phyloP scores from a whole-genome alignment of 2,329 filamentous ascomycete genomes.

The Xylariaceae sp. region DNA sequence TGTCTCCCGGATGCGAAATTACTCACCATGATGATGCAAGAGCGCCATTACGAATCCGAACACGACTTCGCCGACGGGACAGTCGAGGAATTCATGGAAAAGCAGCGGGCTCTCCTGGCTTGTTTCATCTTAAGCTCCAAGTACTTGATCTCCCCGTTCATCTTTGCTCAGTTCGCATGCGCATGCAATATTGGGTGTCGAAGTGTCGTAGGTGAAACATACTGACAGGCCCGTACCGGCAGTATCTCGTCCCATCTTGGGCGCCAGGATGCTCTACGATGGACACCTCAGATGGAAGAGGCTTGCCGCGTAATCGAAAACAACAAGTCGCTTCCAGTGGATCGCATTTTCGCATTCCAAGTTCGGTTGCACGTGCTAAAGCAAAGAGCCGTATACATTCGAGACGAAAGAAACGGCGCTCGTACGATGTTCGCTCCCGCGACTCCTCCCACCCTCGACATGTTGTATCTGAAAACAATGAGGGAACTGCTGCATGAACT shows the following conservation, averaged over 20 bases:
- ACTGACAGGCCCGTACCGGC: not conserved
- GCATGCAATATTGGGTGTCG: not conserved
- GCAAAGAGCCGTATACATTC: conserved; percentile 31
- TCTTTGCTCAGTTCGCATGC: not conserved
- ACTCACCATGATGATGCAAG: conserved; percentile 33
- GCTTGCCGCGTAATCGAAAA: conserved; percentile 30
- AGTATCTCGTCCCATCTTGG: conserved; percentile 35
- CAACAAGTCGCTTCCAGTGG: conserved; percentile 27
- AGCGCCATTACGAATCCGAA: conserved; percentile 24
- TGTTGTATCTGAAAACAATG: conserved; percentile 32
- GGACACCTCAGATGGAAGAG: conserved; percentile 39
- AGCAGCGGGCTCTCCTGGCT: conserved; percentile 31
- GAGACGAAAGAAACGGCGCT: conserved; percentile 26
- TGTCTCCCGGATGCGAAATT: conserved; percentile 28
- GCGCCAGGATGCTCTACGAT: conserved; percentile 34
- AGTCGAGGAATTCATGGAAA: conserved; percentile 26
- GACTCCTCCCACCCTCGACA: conserved; percentile 16
- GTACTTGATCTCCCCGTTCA: conserved; percentile 5
- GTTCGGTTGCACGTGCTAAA: conserved; percentile 37
- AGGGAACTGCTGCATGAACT: conserved; percentile 34
- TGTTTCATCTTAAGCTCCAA: conserved; percentile 32
- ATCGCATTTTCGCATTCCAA: conserved; percentile 34
- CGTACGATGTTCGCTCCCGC: conserved; percentile 5
- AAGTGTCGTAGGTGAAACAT: not conserved
- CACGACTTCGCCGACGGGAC: conserved; percentile 12